These are phyloP conservation scores for Leishmania tropica DNA, from an alignment of 208 protist species.

Conservation along the genomic window DNA sequence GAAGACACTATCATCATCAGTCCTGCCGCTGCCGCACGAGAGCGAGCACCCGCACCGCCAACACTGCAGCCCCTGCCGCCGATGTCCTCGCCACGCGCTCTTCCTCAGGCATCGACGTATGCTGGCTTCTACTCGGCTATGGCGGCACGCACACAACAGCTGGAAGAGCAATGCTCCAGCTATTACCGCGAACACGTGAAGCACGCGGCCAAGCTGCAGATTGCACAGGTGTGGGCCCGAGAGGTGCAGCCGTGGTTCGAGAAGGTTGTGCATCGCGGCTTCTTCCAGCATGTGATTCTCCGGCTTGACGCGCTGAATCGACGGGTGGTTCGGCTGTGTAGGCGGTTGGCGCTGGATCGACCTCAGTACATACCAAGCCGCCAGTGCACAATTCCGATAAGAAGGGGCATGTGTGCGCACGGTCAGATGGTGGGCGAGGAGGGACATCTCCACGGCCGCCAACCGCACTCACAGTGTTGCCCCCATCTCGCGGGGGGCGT, in stretches of 20 bases:
- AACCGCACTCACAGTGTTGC: not conserved
- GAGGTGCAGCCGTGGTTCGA: slow-evolving; percentile 42
- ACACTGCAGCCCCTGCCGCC: not conserved
- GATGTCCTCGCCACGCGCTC: not conserved
- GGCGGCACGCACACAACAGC: not conserved
- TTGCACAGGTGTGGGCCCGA: slow-evolving; percentile 33
- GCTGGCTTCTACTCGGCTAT: not conserved
- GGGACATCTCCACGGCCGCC: not conserved
- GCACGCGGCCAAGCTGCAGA: slow-evolving; percentile 28
- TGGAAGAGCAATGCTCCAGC: not conserved
- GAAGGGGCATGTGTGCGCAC: not conserved
- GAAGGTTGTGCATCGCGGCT: slow-evolving; percentile 14
- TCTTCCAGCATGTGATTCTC: slow-evolving; percentile 6
- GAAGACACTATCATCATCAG: slow-evolving; percentile 1
- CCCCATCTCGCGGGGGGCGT: too few species aligned
- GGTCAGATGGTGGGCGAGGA: not conserved
- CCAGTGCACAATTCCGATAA: not conserved
- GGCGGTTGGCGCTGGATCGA: slow-evolving; percentile 23
- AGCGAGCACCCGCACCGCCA: not conserved
- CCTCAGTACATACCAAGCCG: slow-evolving; percentile 20
- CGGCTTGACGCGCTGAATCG: slow-evolving; percentile 9
- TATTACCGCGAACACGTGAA: slow-evolving; percentile 1
- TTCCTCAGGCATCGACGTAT: not conserved
- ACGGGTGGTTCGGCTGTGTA: slow-evolving; percentile 15
- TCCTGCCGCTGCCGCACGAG: not conserved